Conservation (phyloP, 225 moss, liverwort and hornwort species). For the Asterella californica region DNA sequence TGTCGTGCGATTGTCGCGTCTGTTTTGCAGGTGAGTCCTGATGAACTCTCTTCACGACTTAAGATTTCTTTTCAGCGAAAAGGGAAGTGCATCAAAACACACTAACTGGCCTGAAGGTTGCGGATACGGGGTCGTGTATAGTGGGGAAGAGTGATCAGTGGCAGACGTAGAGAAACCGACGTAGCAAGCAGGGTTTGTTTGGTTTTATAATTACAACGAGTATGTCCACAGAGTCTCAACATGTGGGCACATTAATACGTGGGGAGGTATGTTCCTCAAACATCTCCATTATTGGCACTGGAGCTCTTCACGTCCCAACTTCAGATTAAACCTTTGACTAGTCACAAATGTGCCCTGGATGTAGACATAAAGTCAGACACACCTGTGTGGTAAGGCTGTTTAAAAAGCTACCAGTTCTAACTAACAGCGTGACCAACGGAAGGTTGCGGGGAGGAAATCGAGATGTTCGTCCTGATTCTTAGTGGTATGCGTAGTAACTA, state of each 20-base stretch:
- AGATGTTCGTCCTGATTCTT: background rate
- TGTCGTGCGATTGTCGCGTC: conserved; percentile 10
- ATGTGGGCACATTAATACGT: background rate
- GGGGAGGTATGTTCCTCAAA: too few species aligned
- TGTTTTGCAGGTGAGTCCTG: conserved; percentile 42
- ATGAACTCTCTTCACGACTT: conserved; percentile 19
- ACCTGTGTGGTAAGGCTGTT: background rate
- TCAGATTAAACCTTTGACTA: background rate
- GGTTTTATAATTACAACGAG: background rate
- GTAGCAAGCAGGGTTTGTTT: background rate
- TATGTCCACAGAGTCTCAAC: background rate
- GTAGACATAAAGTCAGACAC: background rate
- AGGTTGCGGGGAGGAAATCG: background rate
- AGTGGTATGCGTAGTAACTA: background rate
- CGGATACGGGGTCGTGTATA: background rate
- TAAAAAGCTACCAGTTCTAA: background rate
- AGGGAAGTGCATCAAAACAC: conserved; percentile 15
- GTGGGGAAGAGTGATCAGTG: background rate
- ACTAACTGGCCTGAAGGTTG: background rate
- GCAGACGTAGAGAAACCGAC: background rate
- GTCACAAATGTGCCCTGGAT: background rate
- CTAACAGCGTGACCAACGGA: background rate
- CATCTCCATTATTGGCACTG: background rate
- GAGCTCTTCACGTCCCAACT: background rate
- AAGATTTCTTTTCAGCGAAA: background rate